Evolutionary conservation across 139 green algal species (phyloP), one percentile per base, ranked within the genome.

Genomic region (Spirogloea muscicola): DNA sequence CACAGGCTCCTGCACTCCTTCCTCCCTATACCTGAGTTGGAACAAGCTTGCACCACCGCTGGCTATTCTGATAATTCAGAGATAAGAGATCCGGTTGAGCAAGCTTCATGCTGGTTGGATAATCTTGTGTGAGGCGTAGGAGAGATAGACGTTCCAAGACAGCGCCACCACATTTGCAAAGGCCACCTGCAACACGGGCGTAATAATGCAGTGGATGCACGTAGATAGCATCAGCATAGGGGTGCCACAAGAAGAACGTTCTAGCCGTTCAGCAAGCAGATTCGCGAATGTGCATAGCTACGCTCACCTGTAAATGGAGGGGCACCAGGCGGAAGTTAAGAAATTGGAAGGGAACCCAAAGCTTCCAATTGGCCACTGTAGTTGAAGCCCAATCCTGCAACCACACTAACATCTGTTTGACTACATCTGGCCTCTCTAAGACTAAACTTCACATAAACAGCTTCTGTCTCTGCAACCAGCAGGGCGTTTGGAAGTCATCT

Each of bases 81-180:
- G n/a, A n/a, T n/a, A n/a, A n/a, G n/a, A n/a, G n/a, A n/a, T n/a
- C n/a, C n/a, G n/a, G n/a, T n/a, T n/a, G n/a, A n/a, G n/a, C n/a
- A n/a, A n/a, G n/a, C n/a, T n/a, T n/a, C n/a, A n/a, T n/a, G n/a
- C n/a, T n/a, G n/a, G n/a, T n/a, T n/a, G n/a, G n/a, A n/a, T n/a
- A n/a, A n/a, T n/a, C n/a, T n/a, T n/a, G n/a, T n/a, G n/a, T n/a
- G n/a, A n/a, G 2, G 82, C 80, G 39, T 64, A 95, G 0, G 83
- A 90, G 74, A 96, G 84, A 79, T 95, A 96, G 0, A 85, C 83
- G 61, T 96, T 96, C 91, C 91, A 96, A 0, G 55, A 73, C 25
- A 96, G 81, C 0, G 91, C 87, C 2, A 90, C 81, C 2, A 90
- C 51, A 75, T 96, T 96, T 52, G 86, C 76, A 21, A 43, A 42